Evolutionary conservation across 768 basidiomycete species (phyloP).

Genomic region (Agrocybe pediades): DNA sequence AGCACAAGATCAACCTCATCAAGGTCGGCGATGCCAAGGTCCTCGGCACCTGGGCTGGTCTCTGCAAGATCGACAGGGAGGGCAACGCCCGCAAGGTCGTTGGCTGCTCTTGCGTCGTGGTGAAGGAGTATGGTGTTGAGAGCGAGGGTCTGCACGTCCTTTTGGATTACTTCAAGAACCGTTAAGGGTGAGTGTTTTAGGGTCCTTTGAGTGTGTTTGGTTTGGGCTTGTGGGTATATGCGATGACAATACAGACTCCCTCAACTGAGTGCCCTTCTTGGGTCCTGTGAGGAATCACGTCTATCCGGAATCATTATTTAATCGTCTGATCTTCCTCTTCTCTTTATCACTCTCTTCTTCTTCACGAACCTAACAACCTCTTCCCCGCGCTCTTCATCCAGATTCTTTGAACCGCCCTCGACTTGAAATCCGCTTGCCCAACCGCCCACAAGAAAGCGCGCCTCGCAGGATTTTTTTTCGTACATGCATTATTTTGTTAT

Average conservation of each 20-base stretch:
- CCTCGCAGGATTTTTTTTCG: too few relatives aligned
- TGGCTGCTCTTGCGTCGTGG: conserved; percentile 91
- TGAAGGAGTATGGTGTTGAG: conserved; percentile 97
- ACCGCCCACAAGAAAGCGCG: too few relatives aligned
- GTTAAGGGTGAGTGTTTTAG: conserved; percentile 49
- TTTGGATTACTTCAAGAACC: conserved; percentile 96
- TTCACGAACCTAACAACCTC: too few relatives aligned
- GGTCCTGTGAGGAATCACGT: conserved; percentile 70
- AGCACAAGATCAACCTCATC: conserved; percentile 99
- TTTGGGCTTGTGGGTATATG: conserved; percentile 15
- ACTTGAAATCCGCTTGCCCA: too few relatives aligned
- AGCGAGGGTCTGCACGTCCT: conserved; percentile 94
- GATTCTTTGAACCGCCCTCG: too few relatives aligned
- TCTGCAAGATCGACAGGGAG: conserved; percentile 99
- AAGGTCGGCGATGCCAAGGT: conserved; percentile 98
- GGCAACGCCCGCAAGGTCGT: conserved; percentile 98
- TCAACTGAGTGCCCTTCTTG: conserved; percentile 72
- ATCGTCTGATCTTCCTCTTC: conserved; percentile 57
- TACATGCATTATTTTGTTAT: too few relatives aligned
- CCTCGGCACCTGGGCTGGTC: conserved; percentile 96
- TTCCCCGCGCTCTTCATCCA: too few relatives aligned
- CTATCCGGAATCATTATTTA: conserved; percentile 89
- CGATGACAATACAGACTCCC: conserved; percentile 94
- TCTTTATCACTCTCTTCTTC: conserved; percentile 1
- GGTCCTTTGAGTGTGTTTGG: conserved; percentile 18